These are phyloP conservation scores for Tolypocladium tropicale DNA, from an alignment of 2,329 filamentous ascomycete species.

Conservation along the genomic window DNA sequence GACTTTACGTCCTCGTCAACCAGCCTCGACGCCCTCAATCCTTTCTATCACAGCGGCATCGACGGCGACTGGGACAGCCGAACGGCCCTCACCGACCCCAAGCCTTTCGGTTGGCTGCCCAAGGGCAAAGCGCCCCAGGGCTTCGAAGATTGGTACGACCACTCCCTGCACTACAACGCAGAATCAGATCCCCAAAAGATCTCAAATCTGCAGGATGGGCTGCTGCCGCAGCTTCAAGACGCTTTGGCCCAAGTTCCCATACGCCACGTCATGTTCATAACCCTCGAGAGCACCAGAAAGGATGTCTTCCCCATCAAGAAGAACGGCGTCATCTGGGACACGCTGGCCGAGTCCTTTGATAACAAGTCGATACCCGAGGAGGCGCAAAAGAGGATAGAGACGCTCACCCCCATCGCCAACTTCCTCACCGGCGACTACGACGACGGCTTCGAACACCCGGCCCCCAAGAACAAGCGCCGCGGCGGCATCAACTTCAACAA, in stretches of 20 bases:
- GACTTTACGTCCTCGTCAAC: slow-evolving; percentile 19
- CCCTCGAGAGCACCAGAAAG: background rate
- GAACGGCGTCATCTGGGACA: background rate
- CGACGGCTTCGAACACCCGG: background rate
- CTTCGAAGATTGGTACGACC: background rate
- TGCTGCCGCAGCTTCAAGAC: background rate
- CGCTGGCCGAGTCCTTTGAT: background rate
- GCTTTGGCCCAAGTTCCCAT: background rate
- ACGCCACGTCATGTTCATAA: background rate
- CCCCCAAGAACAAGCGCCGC: background rate
- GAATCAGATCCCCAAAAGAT: background rate
- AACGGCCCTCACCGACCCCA: background rate
- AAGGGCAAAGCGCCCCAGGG: background rate
- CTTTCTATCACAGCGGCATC: slow-evolving; percentile 9
- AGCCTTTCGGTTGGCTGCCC: background rate
- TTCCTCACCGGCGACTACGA: background rate
- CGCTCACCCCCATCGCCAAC: background rate
- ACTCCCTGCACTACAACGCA: background rate
- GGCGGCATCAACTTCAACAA: background rate
- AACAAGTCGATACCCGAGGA: background rate
- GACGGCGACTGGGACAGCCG: slow-evolving; percentile 5
- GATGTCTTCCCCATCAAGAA: background rate
- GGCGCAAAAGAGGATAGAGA: background rate
- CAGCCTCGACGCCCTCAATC: slow-evolving; percentile 12
- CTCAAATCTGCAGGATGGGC: background rate